phyloP scores from a whole-genome alignment of 2,329 filamentous ascomycete species.

The Penicillium sp. region DNA sequence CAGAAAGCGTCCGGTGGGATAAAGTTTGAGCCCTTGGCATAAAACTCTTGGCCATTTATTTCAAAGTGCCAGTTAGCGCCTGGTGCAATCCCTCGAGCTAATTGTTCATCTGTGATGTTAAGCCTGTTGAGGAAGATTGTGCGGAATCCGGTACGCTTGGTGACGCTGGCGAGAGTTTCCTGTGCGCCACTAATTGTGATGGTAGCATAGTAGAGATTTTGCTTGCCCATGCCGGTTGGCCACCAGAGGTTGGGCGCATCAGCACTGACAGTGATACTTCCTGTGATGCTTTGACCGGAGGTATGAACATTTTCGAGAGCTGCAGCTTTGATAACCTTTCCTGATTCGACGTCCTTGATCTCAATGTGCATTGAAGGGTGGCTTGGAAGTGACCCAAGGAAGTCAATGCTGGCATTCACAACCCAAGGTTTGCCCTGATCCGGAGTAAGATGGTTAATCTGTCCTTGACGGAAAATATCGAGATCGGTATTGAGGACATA shows the following conservation, averaged over 20 bases:
- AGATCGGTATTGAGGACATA: constrained; percentile 56
- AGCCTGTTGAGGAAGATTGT: constrained; percentile 62
- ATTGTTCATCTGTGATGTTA: constrained; percentile 55
- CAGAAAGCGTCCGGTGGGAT: constrained; percentile 65
- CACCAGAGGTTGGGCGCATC: constrained; percentile 59
- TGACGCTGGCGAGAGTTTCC: constrained; percentile 45
- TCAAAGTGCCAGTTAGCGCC: constrained; percentile 66
- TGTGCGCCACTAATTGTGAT: constrained; percentile 48
- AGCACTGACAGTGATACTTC: constrained; percentile 46
- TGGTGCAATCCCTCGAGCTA: constrained; percentile 55
- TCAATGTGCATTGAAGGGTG: constrained; percentile 49
- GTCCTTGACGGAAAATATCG: constrained; percentile 60
- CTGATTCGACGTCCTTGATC: constrained; percentile 46
- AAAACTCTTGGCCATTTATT: constrained; percentile 64
- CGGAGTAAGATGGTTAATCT: constrained; percentile 59
- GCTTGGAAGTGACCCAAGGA: constrained; percentile 50
- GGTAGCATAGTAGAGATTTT: constrained; percentile 59
- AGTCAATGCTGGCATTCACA: constrained; percentile 62
- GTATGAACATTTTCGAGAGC: constrained; percentile 43
- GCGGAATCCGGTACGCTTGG: constrained; percentile 60
- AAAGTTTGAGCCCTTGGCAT: constrained; percentile 64
- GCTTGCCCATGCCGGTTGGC: constrained; percentile 58
- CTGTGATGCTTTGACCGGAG: constrained; percentile 50
- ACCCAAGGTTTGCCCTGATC: constrained; percentile 60
- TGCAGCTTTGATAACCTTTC: constrained; percentile 41